phyloP scores from a whole-genome alignment of 1,139 yeast genomes.

The Cylindricascospora bacillispora region DNA sequence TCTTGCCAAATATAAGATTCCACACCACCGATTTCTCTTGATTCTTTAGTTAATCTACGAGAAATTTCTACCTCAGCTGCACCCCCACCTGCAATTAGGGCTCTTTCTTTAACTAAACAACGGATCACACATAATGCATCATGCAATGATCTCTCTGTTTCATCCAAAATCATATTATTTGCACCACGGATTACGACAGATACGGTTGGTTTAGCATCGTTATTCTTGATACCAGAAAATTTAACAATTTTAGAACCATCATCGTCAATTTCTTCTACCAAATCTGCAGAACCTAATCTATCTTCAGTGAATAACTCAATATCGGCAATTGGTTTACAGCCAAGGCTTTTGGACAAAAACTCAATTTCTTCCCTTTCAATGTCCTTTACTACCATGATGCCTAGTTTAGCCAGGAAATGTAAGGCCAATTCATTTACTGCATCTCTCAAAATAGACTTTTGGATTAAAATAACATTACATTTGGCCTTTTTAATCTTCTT shows the following conservation, averaged over 20 bases:
- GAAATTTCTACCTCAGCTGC: conserved; percentile 97
- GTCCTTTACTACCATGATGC: conserved; percentile 88
- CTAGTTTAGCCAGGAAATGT: conserved; percentile 84
- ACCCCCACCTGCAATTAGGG: conserved; percentile 97
- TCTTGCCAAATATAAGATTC: conserved; percentile 94
- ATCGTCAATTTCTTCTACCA: conserved; percentile 83
- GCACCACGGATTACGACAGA: conserved; percentile 94
- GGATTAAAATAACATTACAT: conserved; percentile 88
- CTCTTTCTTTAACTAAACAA: conserved; percentile 88
- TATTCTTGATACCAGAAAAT: conserved; percentile 66
- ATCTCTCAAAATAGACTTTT: conserved; percentile 88
- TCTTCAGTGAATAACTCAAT: conserved; percentile 86
- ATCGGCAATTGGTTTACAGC: conserved; percentile 95
- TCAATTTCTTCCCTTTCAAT: conserved; percentile 95
- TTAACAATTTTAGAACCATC: conserved; percentile 88
- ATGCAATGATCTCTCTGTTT: conserved; percentile 91
- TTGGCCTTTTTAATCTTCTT: conserved; percentile 93
- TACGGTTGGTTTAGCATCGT: conserved; percentile 54
- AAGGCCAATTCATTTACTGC: conserved; percentile 95
- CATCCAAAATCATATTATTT: conserved; percentile 77
- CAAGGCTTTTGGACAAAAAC: conserved; percentile 79
- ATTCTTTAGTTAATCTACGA: conserved; percentile 63
- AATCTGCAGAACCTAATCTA: conserved; percentile 81
- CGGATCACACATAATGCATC: conserved; percentile 96
- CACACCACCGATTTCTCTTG: conserved; percentile 70